These are phyloP conservation scores for Amanita phalloides DNA, from an alignment of 768 basidiomycete genomes.

Conservation along the genomic window DNA sequence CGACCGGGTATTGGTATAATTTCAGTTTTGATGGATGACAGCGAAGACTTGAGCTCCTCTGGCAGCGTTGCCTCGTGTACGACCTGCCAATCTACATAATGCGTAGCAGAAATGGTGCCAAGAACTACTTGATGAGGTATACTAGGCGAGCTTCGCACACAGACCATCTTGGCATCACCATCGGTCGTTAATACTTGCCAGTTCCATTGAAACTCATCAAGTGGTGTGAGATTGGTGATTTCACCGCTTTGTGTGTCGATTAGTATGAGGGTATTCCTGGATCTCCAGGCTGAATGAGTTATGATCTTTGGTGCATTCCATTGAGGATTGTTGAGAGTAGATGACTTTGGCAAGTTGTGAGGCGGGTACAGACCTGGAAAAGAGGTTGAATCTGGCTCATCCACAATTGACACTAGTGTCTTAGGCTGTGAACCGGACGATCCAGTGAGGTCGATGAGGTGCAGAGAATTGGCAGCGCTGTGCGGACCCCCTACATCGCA, in stretches of 20 bases:
- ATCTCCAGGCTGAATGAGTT: conserved; percentile 43
- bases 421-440: background rate
- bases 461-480: conserved; percentile 40
- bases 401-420: background rate
- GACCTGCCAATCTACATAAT: background rate
- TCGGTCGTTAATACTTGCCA: conserved; percentile 48
- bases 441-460: conserved; percentile 27
- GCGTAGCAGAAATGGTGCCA: conserved; percentile 14
- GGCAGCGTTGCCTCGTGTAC: background rate
- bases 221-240: conserved; percentile 24
- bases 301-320: conserved; percentile 21
- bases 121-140: conserved; percentile 40
- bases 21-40: conserved; percentile 22
- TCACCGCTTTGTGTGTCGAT: conserved; percentile 27
- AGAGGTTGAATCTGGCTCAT: background rate
- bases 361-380: conserved; percentile 61
- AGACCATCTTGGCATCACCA: conserved; percentile 29
- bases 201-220: conserved; percentile 8
- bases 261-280: conserved; percentile 37
- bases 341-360: conserved; percentile 29
- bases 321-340: conserved; percentile 22
- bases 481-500: conserved; percentile 49
- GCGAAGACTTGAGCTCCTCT: conserved; percentile 27
- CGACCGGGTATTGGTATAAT: too few relatives aligned
- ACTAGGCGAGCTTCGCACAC: conserved; percentile 35